A percentile compares a stretch with the other conserved stretches of the same genome.
phyloP scores from a whole-genome alignment of 306 rosid genomes.

The Adenanthera pavonina region DNA sequence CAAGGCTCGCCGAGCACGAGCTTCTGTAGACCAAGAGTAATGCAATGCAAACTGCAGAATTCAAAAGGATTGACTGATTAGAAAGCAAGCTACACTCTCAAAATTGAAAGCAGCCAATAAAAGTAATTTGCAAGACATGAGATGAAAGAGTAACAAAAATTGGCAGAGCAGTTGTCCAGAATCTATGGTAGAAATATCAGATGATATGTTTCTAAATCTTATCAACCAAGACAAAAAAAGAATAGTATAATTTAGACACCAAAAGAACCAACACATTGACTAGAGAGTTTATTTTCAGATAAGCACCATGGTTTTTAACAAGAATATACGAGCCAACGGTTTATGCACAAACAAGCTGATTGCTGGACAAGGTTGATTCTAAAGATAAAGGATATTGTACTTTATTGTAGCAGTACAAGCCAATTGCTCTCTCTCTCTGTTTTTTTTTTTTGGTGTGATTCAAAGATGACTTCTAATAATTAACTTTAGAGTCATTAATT shows the following conservation, averaged over 20 bases:
- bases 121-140: background rate
- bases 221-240: background rate
- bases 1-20: conserved; percentile 91
- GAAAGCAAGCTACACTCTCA: background rate
- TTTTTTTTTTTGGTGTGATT: background rate
- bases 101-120: background rate
- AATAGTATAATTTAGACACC: background rate
- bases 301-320: background rate
- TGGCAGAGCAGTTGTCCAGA: conserved; percentile 6
- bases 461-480: background rate
- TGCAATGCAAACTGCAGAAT: conserved; percentile 36
- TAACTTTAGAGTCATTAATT: conserved; percentile 32
- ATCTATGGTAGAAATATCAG: background rate
- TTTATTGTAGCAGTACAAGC: background rate
- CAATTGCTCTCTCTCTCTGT: background rate
- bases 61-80: background rate
- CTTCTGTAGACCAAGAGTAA: conserved; percentile 84
- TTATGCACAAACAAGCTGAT: background rate
- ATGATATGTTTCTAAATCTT: too few species aligned
- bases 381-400: background rate
- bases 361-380: background rate
- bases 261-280: background rate
- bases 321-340: background rate
- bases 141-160: background rate
- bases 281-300: background rate